Evolutionary conservation across 1,139 yeast species (phyloP), one percentile per base, ranked within the genome.

Genomic region (Yarrowia galli): DNA sequence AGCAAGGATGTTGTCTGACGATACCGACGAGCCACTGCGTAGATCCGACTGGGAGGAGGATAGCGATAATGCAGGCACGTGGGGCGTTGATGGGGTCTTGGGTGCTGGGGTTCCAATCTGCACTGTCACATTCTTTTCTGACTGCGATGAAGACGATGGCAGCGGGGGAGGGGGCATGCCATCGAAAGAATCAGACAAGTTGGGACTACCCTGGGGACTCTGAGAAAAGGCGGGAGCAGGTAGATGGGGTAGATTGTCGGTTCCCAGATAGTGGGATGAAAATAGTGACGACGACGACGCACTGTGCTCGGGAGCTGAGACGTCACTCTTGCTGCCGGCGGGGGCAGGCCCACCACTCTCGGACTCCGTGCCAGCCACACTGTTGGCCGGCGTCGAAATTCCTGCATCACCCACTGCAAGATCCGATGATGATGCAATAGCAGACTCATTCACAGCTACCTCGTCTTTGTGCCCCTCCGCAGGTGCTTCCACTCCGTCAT

Each of bases 171-270:
- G 66, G 12, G 66, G 66, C 66, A 61, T 61, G 18, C 43, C 51
- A 73, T 68, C 61, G 65, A 74, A 74, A 3, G 74, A 67, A 45
- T 73, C 72, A 1, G 75, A 72, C 56, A 74, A 72, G 13, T 72
- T 46, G 3, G 70, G 68, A 13, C 63, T 32, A 18, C 66, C 68
- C 45, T 65, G 58, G 5, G 65, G 64, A 45, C 65, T 65, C 42
- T 70, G 70, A 60, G 51, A 54, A 25, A 54, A 58, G 7, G 51
- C 12, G 28, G 64, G 64, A 13, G 51, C 51, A 7, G 64, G 51
- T 20, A 58, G 20, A 20, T 58, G 64, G 8, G 64, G 64, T 9
- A 58, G 40, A 32, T 20, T 23, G 9, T 58, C 64, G 6, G 64
- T 42, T 5, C 51, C 51, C n/a, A 58, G 42, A 10, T 58, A 58